phyloP scores from a whole-genome alignment of 768 basidiomycete genomes.

The Lyophyllum semitale region DNA sequence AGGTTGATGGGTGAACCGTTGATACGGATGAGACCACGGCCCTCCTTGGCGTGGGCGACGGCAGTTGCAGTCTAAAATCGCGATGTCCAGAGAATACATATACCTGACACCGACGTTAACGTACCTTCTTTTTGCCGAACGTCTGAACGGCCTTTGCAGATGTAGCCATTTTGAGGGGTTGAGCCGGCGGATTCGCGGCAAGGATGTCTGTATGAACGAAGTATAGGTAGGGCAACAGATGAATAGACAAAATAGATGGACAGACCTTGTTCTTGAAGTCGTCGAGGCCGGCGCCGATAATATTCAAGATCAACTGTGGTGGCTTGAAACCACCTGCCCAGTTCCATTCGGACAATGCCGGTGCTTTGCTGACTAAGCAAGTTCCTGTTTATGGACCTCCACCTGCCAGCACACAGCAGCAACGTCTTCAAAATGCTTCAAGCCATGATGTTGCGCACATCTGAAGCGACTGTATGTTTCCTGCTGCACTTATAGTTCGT shows the following conservation, averaged over 20 bases:
- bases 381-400: constrained; percentile 12
- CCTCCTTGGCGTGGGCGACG: constrained; percentile 95
- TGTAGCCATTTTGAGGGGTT: constrained; percentile 60
- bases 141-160: constrained; percentile 93
- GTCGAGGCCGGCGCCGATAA: constrained; percentile 42
- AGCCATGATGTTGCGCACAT: background rate
- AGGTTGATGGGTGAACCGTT: constrained; percentile 97
- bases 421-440: constrained; percentile 5
- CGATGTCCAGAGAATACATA: constrained; percentile 6
- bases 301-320: constrained; percentile 30
- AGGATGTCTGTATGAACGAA: constrained; percentile 4
- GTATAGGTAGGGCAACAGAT: background rate
- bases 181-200: constrained; percentile 27
- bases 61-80: constrained; percentile 87
- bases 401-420: constrained; percentile 6
- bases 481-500: background rate
- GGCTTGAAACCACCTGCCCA: constrained; percentile 43
- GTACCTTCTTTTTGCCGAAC: constrained; percentile 99
- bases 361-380: constrained; percentile 35
- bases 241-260: background rate
- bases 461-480: constrained; percentile 7
- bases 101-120: constrained; percentile 23
- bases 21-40: constrained; percentile 93
- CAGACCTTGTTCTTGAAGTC: constrained; percentile 47
- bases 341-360: constrained; percentile 36